Evolutionary conservation across 306 rosid species (phyloP), one percentile per base, ranked within the genome.

Genomic region (Oxytropis ochrocephala): DNA sequence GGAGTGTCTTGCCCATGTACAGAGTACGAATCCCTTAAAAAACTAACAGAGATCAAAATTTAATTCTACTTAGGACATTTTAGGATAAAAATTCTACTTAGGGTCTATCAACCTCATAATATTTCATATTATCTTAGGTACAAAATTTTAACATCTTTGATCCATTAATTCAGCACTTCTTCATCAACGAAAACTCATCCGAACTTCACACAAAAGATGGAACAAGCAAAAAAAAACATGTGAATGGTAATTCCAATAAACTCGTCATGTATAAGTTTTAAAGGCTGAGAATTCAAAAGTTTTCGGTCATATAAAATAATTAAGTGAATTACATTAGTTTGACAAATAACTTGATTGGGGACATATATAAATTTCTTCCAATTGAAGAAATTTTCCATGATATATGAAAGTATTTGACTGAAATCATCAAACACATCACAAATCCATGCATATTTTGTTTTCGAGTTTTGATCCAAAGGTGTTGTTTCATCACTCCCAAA

Each of bases 21-120:
- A 11, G 27, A 54, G 65, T 17, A 0, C 36, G 60, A 52, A 53
- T 24, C 61, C 50, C 10, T 35, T 10, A 7, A 58, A 46, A 62
- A 55, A 19, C 66, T 70, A 14, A 27, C 24, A 11, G 10, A 73
- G 21, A 43, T 74, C 27, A 35, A 72, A 71, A 70, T 11, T 51
- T 16, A 43, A 24, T 14, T 33, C 32, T 16, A 1, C 16, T 2
- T 16, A 9, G 52, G 13, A 35, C 8, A 8, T 7, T 41, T 30
- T 8, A 9, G 0, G 12, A 30, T 16, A 21, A 13, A 64, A 49
- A n/a, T 13, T 4, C 50, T 24, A 36, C 9, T 6, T 4, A 27
- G 27, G 33, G 21, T 10, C 8, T 9, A 47, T 17, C 29, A 24
- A 24, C 51, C 4, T 18, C 29, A 56, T 12, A 36, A 43, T 17